phyloP scores from a whole-genome alignment of 805 yeast genomes.

The Metahyphopichia silvanorum region DNA sequence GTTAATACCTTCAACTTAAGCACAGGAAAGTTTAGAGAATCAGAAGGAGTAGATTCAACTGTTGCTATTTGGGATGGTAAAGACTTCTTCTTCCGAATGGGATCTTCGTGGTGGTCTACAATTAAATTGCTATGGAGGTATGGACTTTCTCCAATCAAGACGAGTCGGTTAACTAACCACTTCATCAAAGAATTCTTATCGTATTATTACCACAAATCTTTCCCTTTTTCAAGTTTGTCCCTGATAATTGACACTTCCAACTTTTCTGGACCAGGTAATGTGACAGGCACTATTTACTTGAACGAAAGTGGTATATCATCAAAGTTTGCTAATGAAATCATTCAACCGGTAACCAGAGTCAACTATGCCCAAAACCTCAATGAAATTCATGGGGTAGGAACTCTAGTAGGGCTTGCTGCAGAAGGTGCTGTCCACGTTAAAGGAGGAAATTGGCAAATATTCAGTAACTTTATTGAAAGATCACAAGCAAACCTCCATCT shows the following conservation, averaged over 20 bases:
- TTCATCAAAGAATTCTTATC: slow-evolving; percentile 24
- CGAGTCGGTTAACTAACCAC: slow-evolving; percentile 11
- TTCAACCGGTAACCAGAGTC: slow-evolving; percentile 41
- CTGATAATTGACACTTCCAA: slow-evolving; percentile 15
- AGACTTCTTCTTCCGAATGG: slow-evolving; percentile 2
- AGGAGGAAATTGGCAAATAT: slow-evolving; percentile 47
- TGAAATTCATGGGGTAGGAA: slow-evolving; percentile 43
- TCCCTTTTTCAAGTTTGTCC: slow-evolving; percentile 34
- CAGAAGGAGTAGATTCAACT: slow-evolving; percentile 3
- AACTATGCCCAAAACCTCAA: slow-evolving; percentile 42
- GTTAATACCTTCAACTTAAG: slow-evolving; percentile 32
- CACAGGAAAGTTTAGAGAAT: slow-evolving; percentile 9
- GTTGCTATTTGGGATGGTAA: slow-evolving; percentile 39
- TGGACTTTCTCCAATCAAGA: slow-evolving; percentile 23
- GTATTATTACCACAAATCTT: slow-evolving; percentile 21
- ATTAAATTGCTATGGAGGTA: slow-evolving; percentile 21
- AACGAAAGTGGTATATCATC: slow-evolving; percentile 15
- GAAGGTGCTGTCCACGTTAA: slow-evolving; percentile 27
- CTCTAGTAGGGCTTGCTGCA: slow-evolving; percentile 38
- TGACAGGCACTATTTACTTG: slow-evolving; percentile 21
- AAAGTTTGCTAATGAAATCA: slow-evolving; percentile 22
- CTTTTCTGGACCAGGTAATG: slow-evolving; percentile 16
- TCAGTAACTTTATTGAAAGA: slow-evolving; percentile 32
- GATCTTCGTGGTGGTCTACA: slow-evolving; percentile 4
- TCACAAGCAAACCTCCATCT: slow-evolving; percentile 28